Base-by-base conservation (phyloP, 495 filamentous ascomycete species). In the Trichocladium uniseriatum region DNA sequence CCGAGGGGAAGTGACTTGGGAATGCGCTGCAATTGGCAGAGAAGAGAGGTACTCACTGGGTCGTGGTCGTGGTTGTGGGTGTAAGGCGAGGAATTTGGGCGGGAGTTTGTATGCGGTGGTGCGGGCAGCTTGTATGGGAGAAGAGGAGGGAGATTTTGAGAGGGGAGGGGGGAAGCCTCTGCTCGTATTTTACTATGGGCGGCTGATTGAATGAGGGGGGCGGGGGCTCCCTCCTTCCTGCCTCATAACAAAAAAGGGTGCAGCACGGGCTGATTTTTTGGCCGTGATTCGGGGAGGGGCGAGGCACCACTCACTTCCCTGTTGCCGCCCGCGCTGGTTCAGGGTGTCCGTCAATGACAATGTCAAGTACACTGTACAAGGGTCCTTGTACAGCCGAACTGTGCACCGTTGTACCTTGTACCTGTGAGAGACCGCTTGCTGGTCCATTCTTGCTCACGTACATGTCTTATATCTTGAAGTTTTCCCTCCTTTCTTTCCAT, bases 141-240 rank as follows among this genome's bases (percentile, higher is more conserved):
- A 63, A 65, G 60, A 59, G 54, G 55, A 60, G 74, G 68, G 67
- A 71, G 68, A 69, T 71, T 79, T 79, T 81, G 64, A 52, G 66
- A 61, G 56, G 58, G 63, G 54, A 58, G 53, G 77, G 77, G 78
- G 72, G 77, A 68, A 63, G 63, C 61, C 68, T 60, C 61, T 54
- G 62, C 65, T 63, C 68, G 69, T 71, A 76, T 78, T 80, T 80
- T 79, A 80, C 74, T 79, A 76, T 74, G 71, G 65, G 69, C 69
- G 68, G 65, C 72, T 73, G 69, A 71, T 75, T 76, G 72, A 70
- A 68, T 61, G 67, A 63, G 60, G 59, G 62, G 66, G 59, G 54
- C 47, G 52, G 59, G 55, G 50, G 53, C 31, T 34, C 41, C 44
- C 43, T 55, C 57, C 54, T 56, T 79, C 75, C 57, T 58, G 48